Conservation (phyloP, 306 rosid species). For the Bauhinia variegata region DNA sequence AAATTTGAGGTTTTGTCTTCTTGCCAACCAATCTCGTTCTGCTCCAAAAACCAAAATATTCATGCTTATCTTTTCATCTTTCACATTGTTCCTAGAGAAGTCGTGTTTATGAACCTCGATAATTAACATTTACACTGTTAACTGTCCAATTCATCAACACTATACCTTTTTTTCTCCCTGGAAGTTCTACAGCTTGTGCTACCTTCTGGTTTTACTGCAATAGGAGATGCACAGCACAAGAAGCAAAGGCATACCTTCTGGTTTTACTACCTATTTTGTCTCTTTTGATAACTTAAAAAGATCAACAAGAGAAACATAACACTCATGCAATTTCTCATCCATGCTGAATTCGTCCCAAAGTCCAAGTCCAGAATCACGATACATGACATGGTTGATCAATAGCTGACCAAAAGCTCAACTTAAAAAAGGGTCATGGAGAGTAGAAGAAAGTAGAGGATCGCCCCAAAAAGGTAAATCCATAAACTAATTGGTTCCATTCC, state of each 20-base stretch:
- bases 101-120: neutral
- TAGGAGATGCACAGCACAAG: too few species aligned
- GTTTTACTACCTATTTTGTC: too few species aligned
- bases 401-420: neutral
- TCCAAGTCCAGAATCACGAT: neutral
- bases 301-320: neutral
- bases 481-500: neutral
- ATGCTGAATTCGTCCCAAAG: neutral
- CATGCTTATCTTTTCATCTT: neutral
- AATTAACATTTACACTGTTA: neutral
- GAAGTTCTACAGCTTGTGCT: too few species aligned
- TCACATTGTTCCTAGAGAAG: too few species aligned
- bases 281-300: neutral
- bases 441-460: neutral
- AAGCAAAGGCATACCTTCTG: too few species aligned
- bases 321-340: neutral
- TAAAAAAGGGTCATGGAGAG: neutral
- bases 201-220: too few species aligned
- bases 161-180: too few species aligned
- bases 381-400: conserved; percentile 9
- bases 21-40: too few species aligned
- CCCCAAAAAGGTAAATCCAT: neutral
- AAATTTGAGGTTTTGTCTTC: too few species aligned
- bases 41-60: too few species aligned
- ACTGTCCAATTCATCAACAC: neutral